Evolutionary conservation across 495 filamentous ascomycete genomes (phyloP).

Genomic region (Cairneyella variabilis): DNA sequence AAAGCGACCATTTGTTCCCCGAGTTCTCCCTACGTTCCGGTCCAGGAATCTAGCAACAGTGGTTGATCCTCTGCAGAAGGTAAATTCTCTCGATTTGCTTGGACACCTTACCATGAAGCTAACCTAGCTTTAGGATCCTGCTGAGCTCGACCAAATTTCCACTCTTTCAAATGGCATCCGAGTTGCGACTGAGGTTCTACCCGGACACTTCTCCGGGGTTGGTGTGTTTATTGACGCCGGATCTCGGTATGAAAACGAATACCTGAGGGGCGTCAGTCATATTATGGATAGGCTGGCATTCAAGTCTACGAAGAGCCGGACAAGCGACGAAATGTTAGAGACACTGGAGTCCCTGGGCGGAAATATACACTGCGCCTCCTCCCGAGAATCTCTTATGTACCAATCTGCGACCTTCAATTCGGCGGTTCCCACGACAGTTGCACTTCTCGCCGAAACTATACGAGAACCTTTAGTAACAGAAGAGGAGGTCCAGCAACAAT

Average conservation of each 20-base stretch:
- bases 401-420: conserved; percentile 97
- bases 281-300: conserved; percentile 95
- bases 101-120: neutral
- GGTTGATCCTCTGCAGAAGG: conserved; percentile 27
- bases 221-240: conserved; percentile 97
- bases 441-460: conserved; percentile 89
- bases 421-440: conserved; percentile 77
- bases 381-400: conserved; percentile 96
- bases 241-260: conserved; percentile 87
- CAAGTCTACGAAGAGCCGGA: conserved; percentile 76
- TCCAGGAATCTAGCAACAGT: conserved; percentile 26
- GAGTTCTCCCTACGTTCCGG: conserved; percentile 15
- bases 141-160: conserved; percentile 82
- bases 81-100: neutral
- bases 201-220: conserved; percentile 91
- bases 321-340: conserved; percentile 83
- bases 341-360: conserved; percentile 81
- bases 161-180: conserved; percentile 90
- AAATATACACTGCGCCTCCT: conserved; percentile 94
- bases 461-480: conserved; percentile 86
- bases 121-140: conserved; percentile 63
- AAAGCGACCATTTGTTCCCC: conserved; percentile 1
- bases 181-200: conserved; percentile 91
- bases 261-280: conserved; percentile 86
- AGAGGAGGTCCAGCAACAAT: conserved; percentile 79